Evolutionary conservation across 2,329 filamentous ascomycete genomes (phyloP), one percentile per base, ranked within the genome.

Genomic region (Byssochlamys sp.): DNA sequence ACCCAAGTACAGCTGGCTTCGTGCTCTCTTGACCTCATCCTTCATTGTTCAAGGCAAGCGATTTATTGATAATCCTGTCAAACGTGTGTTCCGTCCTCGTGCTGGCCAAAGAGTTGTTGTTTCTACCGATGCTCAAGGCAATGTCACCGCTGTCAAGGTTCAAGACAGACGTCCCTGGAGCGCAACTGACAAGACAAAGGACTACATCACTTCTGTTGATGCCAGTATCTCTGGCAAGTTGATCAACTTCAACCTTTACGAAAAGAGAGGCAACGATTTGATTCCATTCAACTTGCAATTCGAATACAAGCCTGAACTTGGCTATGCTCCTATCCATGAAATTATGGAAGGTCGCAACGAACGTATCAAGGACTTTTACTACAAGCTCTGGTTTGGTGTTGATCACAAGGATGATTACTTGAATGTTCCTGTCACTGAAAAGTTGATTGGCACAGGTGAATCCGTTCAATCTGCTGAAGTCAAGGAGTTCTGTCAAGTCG

Each of bases 331-430:
- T 24, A 96, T 99, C 65, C 88, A 87, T 60, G 94, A 99, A 75
- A 88, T 97, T 62, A 99, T 99, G 94, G 84, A 91, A 39, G 88
- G 84, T 57, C 90, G 94, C 69, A 99, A 99, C 72, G 92, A 99
- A 71, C 89, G 90, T 63, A 97, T 99, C 80, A 99, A 99, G 81
- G 89, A 96, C 75, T 99, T 99, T 74, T 99, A 99, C 81, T 99
- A 95, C 85, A 86, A 87, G 65, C 87, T 95, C 63, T 99, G 94
- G 94, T 99, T 99, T 67, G 94, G 91, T 49, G 83, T n/a, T n/a
- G n/a, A n/a, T n/a, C n/a, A 91, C 59, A 91, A 96, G 68, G 75
- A 81, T 51, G 81, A 95, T 54, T 86, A 95, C 57, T 89, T 96
- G 56, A 87, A 96, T 67, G 87, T 88, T 14, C 81, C 89, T 33